These are phyloP conservation scores for Candida xyloterini DNA, from an alignment of 805 yeast species.

Conservation along the genomic window DNA sequence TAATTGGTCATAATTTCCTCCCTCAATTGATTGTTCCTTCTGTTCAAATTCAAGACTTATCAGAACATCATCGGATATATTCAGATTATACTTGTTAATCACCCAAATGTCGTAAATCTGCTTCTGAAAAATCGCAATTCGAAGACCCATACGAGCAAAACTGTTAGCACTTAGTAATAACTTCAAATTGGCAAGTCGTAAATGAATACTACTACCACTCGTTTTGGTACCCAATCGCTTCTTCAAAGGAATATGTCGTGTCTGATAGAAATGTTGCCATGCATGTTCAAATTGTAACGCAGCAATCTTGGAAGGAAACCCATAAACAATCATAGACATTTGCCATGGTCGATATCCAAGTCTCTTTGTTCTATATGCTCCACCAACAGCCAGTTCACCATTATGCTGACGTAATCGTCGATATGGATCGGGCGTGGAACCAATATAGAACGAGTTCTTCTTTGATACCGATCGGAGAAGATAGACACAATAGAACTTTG, in stretches of 20 bases:
- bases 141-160: constrained; percentile 45
- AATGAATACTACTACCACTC: constrained; percentile 41
- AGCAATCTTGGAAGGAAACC: constrained; percentile 65
- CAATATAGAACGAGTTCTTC: constrained; percentile 64
- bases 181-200: constrained; percentile 47
- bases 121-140: constrained; percentile 43
- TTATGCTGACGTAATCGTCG: constrained; percentile 73
- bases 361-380: constrained; percentile 65
- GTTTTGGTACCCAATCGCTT: constrained; percentile 38
- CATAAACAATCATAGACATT: constrained; percentile 59
- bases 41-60: constrained; percentile 15
- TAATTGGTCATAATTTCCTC: constrained; percentile 33
- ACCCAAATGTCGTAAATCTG: constrained; percentile 35
- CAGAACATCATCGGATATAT: constrained; percentile 21
- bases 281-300: constrained; percentile 86
- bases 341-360: constrained; percentile 71
- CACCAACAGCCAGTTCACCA: constrained; percentile 60
- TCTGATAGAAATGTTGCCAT: constrained; percentile 69
- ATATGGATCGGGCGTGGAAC: constrained; percentile 77
- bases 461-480: constrained; percentile 58
- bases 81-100: constrained; percentile 31
- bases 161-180: constrained; percentile 41
- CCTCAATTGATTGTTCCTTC: constrained; percentile 13
- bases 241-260: constrained; percentile 51
- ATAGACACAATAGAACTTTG: constrained; percentile 64